Conservation (phyloP, 495 filamentous ascomycete species). For the Aspergillus steynii region DNA sequence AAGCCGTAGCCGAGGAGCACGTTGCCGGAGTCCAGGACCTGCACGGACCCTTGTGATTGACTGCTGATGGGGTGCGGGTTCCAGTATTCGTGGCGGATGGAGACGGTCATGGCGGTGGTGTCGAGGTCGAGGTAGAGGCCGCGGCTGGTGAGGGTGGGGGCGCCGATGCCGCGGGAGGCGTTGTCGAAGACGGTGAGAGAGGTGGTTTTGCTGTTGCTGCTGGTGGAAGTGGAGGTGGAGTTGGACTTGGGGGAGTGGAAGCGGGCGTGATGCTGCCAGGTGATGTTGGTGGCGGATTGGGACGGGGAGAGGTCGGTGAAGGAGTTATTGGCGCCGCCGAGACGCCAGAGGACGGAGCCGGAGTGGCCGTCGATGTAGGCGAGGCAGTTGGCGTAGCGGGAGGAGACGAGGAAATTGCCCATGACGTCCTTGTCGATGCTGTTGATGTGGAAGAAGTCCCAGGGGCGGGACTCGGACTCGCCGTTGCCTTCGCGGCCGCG, state of each 20-base stretch:
- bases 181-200: slow-evolving; percentile 43
- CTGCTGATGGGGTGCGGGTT: slow-evolving; percentile 32
- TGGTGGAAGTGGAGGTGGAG: neutral
- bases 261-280: slow-evolving; percentile 42
- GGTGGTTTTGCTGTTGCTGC: slow-evolving; percentile 13
- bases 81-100: slow-evolving; percentile 36
- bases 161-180: slow-evolving; percentile 23
- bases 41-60: slow-evolving; percentile 48
- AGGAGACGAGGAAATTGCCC: slow-evolving; percentile 47
- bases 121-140: slow-evolving; percentile 48
- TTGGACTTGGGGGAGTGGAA: slow-evolving; percentile 16
- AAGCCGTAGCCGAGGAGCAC: slow-evolving; percentile 51
- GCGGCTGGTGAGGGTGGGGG: slow-evolving; percentile 28
- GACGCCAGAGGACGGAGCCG: slow-evolving; percentile 42
- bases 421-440: slow-evolving; percentile 43
- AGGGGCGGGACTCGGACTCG: slow-evolving; percentile 28
- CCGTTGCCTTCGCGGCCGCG: slow-evolving; percentile 26
- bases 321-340: slow-evolving; percentile 43
- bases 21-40: slow-evolving; percentile 46
- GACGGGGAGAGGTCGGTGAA: slow-evolving; percentile 44
- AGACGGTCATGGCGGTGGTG: slow-evolving; percentile 37
- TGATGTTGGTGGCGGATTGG: slow-evolving; percentile 41
- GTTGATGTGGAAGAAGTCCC: slow-evolving; percentile 51
- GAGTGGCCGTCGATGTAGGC: slow-evolving; percentile 32
- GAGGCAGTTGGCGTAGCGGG: slow-evolving; percentile 41